Base-by-base conservation (phyloP, 202 grass and related monocot genomes). In the Hordeum pubiflorum region DNA sequence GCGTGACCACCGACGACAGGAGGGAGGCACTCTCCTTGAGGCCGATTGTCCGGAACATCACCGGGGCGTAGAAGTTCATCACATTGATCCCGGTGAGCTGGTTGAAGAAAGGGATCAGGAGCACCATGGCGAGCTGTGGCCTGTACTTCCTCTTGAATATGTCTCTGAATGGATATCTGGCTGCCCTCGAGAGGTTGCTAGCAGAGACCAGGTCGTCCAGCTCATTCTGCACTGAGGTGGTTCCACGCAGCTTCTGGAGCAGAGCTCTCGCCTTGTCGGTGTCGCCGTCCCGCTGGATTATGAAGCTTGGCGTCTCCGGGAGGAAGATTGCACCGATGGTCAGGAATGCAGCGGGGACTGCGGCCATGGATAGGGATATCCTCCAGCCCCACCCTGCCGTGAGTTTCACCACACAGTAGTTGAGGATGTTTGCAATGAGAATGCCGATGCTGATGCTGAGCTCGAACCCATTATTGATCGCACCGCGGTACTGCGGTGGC, bases 71-170 rank as follows among this genome's bases (percentile, higher is more conserved):
- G 43, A 97, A 97, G 71, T 93, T 93, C 11, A 97, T 89, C n/a
- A 93, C 89, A 43, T 93, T 93, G 46, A 97, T 97, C 7, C 94
- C 94, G 1, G 86, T 93, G 21, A 91, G 55, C 82, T 97, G 94
- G 55, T 82, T 88, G 76, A 93, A 93, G 74, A 97, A 90, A 24
- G 93, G 89, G 44, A 89, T 83, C n/a, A 89, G 37, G 9, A 97
- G 55, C 54, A 85, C 89, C 77, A 91, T 83, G 60, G 84, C 76
- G 72, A 97, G 79, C 79, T 97, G 94, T 54, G 91, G 91, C 33
- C 91, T 88, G 80, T 91, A 89, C 55, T 91, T 89, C 39, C 81
- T 85, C 56, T 78, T 85, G 79, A 91, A 39, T 62, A 97, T 91
- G 24, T 75, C 79, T 20, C 72, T 81, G 76, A 91, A 88, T n/a